phyloP scores from a whole-genome alignment of 768 basidiomycete genomes.

The Trametes gibbosa region DNA sequence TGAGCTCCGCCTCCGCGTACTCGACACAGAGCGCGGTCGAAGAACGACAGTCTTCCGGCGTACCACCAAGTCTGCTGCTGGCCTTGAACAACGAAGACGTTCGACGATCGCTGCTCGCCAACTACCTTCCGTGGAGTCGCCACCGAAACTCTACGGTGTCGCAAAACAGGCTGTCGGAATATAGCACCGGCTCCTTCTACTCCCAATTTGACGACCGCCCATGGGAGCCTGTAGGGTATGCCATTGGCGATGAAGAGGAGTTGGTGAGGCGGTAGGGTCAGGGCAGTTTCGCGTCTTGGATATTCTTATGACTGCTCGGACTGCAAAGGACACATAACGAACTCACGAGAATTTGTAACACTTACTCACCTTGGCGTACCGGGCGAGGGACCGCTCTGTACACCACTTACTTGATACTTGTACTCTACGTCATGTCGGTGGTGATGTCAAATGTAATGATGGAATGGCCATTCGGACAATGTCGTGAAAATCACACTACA shows the following conservation, averaged over 20 bases:
- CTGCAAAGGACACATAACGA: slow-evolving; percentile 16
- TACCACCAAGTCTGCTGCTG: slow-evolving; percentile 35
- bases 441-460: not conserved
- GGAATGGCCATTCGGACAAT: not conserved
- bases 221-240: slow-evolving; percentile 25
- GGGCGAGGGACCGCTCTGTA: slow-evolving; percentile 9
- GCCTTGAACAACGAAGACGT: slow-evolving; percentile 33
- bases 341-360: slow-evolving; percentile 4
- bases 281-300: slow-evolving; percentile 5
- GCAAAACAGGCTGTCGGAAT: slow-evolving; percentile 29
- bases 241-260: slow-evolving; percentile 29
- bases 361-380: slow-evolving; percentile 10
- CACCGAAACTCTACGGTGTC: slow-evolving; percentile 14
- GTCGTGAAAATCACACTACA: not conserved
- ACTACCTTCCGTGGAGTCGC: slow-evolving; percentile 22
- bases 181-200: slow-evolving; percentile 29
- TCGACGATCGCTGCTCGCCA: slow-evolving; percentile 22
- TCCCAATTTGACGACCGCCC: slow-evolving; percentile 18
- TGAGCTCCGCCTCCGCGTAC: slow-evolving; percentile 36
- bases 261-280: not conserved
- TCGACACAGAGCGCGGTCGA: slow-evolving; percentile 38
- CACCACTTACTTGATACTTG: not conserved
- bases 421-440: slow-evolving; percentile 1
- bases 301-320: slow-evolving; percentile 9
- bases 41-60: slow-evolving; percentile 28